Percentiles rank a stretch among this genome's conserved stretches.
Conservation (phyloP, 2,329 filamentous ascomycete species). For the Fonsecaea monophora region DNA sequence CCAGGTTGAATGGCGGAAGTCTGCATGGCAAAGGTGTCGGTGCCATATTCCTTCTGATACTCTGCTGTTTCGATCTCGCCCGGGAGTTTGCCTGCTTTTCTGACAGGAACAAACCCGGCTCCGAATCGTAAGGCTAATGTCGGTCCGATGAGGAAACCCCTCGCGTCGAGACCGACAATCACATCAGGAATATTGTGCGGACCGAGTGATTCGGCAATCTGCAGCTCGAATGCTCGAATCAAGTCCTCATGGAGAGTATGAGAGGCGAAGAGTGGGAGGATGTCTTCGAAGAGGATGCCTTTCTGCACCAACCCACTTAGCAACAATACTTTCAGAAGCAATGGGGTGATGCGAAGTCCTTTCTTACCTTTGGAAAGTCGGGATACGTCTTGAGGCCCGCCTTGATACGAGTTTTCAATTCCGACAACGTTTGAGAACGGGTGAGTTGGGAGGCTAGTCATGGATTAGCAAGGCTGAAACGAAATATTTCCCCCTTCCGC, state of each 20-base stretch:
- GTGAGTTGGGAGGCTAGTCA: conserved; percentile 40
- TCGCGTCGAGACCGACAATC: conserved; percentile 89
- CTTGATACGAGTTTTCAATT: conserved; percentile 31
- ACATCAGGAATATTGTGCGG: conserved; percentile 75
- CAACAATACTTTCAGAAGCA: background rate
- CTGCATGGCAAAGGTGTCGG: conserved; percentile 97
- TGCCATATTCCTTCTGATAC: conserved; percentile 95
- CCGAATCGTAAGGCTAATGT: conserved; percentile 82
- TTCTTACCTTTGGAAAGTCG: conserved; percentile 36
- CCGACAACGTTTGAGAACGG: conserved; percentile 39
- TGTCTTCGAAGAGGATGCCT: conserved; percentile 94
- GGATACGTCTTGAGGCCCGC: conserved; percentile 35
- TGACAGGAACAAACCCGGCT: conserved; percentile 87
- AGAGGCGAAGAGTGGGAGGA: conserved; percentile 92
- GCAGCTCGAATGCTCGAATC: conserved; percentile 82
- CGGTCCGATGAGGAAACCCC: conserved; percentile 95
- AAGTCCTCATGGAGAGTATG: conserved; percentile 75
- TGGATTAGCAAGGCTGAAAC: conserved; percentile 29
- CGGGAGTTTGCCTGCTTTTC: conserved; percentile 95
- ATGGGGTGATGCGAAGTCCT: background rate
- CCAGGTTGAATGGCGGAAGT: conserved; percentile 80
- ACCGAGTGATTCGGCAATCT: conserved; percentile 70
- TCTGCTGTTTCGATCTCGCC: conserved; percentile 83
- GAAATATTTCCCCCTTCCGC: background rate
- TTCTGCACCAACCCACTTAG: conserved; percentile 30